These are phyloP conservation scores for Fusarium udum DNA, from an alignment of 2,329 filamentous ascomycete species.

Conservation along the genomic window DNA sequence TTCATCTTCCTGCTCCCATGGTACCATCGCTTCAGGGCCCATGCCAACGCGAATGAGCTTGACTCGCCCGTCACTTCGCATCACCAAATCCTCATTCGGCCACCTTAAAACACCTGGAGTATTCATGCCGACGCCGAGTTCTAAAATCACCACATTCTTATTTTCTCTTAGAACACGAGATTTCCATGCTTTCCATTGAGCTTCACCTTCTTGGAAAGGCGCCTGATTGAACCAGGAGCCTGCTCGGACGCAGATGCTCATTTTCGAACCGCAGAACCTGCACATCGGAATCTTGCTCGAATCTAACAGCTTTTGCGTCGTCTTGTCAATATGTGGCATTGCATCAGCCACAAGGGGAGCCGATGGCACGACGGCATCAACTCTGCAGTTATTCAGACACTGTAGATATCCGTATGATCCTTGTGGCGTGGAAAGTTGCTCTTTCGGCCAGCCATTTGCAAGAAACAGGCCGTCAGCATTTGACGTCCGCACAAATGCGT, in stretches of 20 bases:
- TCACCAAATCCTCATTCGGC: conserved; percentile 38
- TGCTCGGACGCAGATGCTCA: conserved; percentile 37
- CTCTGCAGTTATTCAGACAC: conserved; percentile 33
- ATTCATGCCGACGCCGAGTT: conserved; percentile 38
- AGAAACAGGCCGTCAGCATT: background rate
- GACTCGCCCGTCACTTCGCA: conserved; percentile 11
- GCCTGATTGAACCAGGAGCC: conserved; percentile 32
- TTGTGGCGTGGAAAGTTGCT: conserved; percentile 4
- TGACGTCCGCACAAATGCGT: conserved; percentile 32
- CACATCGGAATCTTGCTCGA: conserved; percentile 22
- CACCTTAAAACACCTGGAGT: conserved; percentile 37
- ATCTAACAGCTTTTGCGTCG: conserved; percentile 25
- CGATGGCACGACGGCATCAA: conserved; percentile 12
- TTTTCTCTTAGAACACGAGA: background rate
- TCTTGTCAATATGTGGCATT: conserved; percentile 4
- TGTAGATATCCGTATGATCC: conserved; percentile 18
- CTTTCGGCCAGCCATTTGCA: background rate
- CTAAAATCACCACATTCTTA: conserved; percentile 33
- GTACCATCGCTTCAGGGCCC: conserved; percentile 32
- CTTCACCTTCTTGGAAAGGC: conserved; percentile 25
- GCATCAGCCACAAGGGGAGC: conserved; percentile 21
- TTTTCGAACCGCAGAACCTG: conserved; percentile 31
- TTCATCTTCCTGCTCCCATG: conserved; percentile 33
- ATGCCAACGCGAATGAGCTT: conserved; percentile 33
- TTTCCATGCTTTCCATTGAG: conserved; percentile 20